Percentiles rank a stretch among this genome's conserved stretches.
Evolutionary conservation across 2,329 filamentous ascomycete genomes (phyloP).

Genomic region (Curvularia sp.): DNA sequence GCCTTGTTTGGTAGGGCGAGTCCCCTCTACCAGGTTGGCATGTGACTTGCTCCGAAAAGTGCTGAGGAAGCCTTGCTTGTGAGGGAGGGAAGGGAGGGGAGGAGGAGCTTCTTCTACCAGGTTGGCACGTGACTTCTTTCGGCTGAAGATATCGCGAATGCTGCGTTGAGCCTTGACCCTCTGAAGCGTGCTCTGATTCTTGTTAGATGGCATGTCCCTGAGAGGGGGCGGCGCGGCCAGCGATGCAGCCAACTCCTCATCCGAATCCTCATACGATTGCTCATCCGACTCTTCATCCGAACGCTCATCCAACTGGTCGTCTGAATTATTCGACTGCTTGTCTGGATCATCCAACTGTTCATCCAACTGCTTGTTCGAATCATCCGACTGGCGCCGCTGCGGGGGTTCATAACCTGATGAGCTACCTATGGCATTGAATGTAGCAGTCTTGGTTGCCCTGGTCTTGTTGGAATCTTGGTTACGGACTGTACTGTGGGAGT

Average conservation of each 20-base stretch:
- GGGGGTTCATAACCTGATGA: background rate
- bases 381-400: background rate
- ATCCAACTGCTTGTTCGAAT: too few species aligned
- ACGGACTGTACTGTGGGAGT: background rate
- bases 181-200: background rate
- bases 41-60: too few species aligned
- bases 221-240: background rate
- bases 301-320: too few species aligned
- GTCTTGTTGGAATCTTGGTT: conserved; percentile 1
- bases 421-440: background rate
- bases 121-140: conserved; percentile 13
- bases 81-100: too few species aligned
- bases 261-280: too few species aligned
- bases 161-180: conserved; percentile 33
- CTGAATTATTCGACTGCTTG: background rate
- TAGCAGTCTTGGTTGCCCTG: conserved; percentile 2
- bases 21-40: too few species aligned
- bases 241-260: background rate
- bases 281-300: too few species aligned
- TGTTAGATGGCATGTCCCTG: background rate
- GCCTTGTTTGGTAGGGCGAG: too few species aligned
- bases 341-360: too few species aligned
- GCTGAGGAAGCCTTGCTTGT: too few species aligned
- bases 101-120: background rate
- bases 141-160: conserved; percentile 36